Evolutionary conservation across 768 basidiomycete species (phyloP).

Genomic region (Leucocoprinus leucothites): DNA sequence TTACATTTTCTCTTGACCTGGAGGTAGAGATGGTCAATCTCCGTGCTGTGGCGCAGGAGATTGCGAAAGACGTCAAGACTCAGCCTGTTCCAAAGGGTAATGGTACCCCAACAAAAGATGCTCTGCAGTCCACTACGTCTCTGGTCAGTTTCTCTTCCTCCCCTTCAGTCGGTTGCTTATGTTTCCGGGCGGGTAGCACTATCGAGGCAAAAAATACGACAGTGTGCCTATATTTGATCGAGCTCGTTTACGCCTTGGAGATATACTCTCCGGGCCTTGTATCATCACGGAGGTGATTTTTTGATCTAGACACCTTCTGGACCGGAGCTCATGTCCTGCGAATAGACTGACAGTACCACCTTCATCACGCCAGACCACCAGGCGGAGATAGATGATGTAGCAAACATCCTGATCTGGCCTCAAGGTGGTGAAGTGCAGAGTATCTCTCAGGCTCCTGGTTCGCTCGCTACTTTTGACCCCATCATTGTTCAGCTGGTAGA

Average conservation of each 20-base stretch:
- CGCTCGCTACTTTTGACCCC: not conserved
- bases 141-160: not conserved
- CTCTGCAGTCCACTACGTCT: not conserved
- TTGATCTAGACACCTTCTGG: too few relatives aligned
- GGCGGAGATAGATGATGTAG: constrained; percentile 24
- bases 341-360: constrained; percentile 25
- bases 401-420: constrained; percentile 27
- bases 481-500: constrained; percentile 16
- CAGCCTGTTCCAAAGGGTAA: not conserved
- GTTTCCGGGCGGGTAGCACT: constrained; percentile 13
- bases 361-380: constrained; percentile 23
- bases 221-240: constrained; percentile 25
- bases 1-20: constrained; percentile 24
- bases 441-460: not conserved
- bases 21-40: constrained; percentile 24
- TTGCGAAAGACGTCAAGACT: constrained; percentile 8
- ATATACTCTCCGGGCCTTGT: constrained; percentile 22
- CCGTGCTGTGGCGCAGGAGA: constrained; percentile 20
- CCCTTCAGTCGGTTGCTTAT: not conserved
- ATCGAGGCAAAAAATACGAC: constrained; percentile 16
- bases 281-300: constrained; percentile 23
- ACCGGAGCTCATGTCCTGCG: too few relatives aligned
- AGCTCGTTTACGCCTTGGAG: constrained; percentile 18
- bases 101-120: not conserved
- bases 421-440: not conserved